Evolutionary conservation across 805 yeast genomes (phyloP).

Genomic region (Candida sithepensis): DNA sequence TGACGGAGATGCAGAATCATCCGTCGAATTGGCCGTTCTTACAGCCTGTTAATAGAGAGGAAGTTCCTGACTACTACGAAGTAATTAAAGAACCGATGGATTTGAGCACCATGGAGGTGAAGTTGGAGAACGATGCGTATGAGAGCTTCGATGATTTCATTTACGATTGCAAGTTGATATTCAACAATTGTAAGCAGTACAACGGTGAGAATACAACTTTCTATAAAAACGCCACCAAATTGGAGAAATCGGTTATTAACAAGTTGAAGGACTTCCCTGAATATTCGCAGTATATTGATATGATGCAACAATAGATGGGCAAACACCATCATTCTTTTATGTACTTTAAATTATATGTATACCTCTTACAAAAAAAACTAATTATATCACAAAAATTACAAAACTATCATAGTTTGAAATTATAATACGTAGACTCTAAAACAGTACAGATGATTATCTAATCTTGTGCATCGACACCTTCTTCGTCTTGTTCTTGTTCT

Average conservation of each 20-base stretch:
- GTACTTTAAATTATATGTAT: not conserved
- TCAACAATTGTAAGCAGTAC: slow-evolving; percentile 87
- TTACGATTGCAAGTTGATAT: slow-evolving; percentile 81
- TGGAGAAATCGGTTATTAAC: slow-evolving; percentile 81
- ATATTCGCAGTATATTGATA: slow-evolving; percentile 76
- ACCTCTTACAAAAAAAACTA: not conserved
- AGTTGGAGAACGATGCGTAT: slow-evolving; percentile 87
- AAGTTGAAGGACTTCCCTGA: slow-evolving; percentile 91
- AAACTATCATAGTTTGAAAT: not conserved
- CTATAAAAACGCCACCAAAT: slow-evolving; percentile 88
- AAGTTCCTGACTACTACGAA: slow-evolving; percentile 94
- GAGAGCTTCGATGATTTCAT: slow-evolving; percentile 87
- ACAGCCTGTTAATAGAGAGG: slow-evolving; percentile 87
- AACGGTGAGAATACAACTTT: slow-evolving; percentile 94
- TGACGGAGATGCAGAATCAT: slow-evolving; percentile 87
- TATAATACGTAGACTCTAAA: not conserved
- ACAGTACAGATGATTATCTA: not conserved
- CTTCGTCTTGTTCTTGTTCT: slow-evolving; percentile 57
- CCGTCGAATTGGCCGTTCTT: slow-evolving; percentile 98
- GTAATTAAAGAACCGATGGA: slow-evolving; percentile 99
- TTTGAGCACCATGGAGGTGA: slow-evolving; percentile 89
- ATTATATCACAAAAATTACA: not conserved
- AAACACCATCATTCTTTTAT: not conserved
- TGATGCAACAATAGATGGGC: slow-evolving; percentile 23
- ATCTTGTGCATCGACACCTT: slow-evolving; percentile 2